Evolutionary conservation across 345 rosid species (phyloP).

Genomic region (Acer campestre): DNA sequence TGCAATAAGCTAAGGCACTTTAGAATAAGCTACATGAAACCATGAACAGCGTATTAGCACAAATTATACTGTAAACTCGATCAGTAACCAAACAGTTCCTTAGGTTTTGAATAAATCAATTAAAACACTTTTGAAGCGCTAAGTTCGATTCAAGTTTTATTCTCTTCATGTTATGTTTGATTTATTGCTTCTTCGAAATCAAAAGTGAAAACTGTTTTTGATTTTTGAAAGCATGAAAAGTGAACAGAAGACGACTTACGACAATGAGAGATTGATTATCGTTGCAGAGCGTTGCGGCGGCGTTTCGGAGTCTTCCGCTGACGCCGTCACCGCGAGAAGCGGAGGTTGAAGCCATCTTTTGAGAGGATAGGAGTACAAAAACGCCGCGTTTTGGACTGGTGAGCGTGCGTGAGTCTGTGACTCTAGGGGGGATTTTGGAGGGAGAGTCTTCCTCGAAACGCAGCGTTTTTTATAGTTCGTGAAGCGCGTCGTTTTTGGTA

Average conservation of each 20-base stretch:
- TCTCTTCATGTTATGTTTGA: not conserved
- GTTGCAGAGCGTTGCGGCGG: constrained; percentile 46
- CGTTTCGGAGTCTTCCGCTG: constrained; percentile 49
- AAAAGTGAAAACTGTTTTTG: not conserved
- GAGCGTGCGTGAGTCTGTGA: no score
- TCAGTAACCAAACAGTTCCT: not conserved
- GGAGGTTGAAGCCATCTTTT: constrained; percentile 44
- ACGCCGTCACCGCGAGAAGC: constrained; percentile 44
- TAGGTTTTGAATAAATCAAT: not conserved
- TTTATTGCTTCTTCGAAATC: constrained; percentile 9
- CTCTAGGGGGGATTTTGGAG: not conserved
- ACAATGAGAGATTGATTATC: constrained; percentile 55
- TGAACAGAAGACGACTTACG: constrained; percentile 45
- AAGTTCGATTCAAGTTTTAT: not conserved
- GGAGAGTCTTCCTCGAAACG: not conserved
- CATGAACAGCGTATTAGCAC: not conserved
- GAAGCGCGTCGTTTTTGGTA: no score
- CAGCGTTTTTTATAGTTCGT: not conserved
- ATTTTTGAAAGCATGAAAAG: not conserved
- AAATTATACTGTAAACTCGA: not conserved
- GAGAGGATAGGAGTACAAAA: not conserved
- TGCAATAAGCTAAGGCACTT: not conserved
- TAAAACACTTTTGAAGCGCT: not conserved
- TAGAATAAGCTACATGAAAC: not conserved
- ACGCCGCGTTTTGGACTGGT: not conserved